Evolutionary conservation across 2,329 filamentous ascomycete species (phyloP), one percentile per base, ranked within the genome.

Genomic region (Pseudogymnoascus sp.): DNA sequence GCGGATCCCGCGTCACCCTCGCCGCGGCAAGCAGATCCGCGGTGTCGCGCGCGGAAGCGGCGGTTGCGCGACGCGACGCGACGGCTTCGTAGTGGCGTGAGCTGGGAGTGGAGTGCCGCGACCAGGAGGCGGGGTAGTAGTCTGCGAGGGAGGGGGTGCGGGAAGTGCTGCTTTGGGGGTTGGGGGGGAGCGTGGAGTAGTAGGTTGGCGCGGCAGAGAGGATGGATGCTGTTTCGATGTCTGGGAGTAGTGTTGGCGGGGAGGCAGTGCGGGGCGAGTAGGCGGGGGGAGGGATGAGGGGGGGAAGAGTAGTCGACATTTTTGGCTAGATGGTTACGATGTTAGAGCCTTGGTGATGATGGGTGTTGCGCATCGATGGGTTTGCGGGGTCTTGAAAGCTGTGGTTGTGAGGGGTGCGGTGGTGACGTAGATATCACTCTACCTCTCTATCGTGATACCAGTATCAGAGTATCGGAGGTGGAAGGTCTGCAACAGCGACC

Each of bases 121-220:
- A 84, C 83, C 83, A 87, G 16, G 80, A 77, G 7, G 81, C 78
- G 62, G 84, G 78, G 66, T 80, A 79, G 73, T 85, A 87, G 64
- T 78, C 76, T 57, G 75, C 73, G 16, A 84, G 72, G 58, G 76
- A 76, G 11, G 78, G 78, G 28, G 22, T 74, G 63, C 32, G 67
- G 28, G 71, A 65, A 67, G 50, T 9, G 62, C 57, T 39, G 58
- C 64, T 35, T 77, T 70, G 7, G 80, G 79, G 35, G 83, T 73
- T 30, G 80, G 79, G 7, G 81, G 60, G 76, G 2, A 79, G 81
- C 60, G 87, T 84, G 60, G 85, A 88, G 64, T 82, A 81, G 71
- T 88, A 88, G 8, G 86, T 88, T 39, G 86, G 86, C n/a, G 85
- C 85, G 6, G 80, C 80, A 16, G 85, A 88, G 66, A 78, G 83